Conservation (phyloP, 371 early-diverging fungal species). For the Mortierella sp. region DNA sequence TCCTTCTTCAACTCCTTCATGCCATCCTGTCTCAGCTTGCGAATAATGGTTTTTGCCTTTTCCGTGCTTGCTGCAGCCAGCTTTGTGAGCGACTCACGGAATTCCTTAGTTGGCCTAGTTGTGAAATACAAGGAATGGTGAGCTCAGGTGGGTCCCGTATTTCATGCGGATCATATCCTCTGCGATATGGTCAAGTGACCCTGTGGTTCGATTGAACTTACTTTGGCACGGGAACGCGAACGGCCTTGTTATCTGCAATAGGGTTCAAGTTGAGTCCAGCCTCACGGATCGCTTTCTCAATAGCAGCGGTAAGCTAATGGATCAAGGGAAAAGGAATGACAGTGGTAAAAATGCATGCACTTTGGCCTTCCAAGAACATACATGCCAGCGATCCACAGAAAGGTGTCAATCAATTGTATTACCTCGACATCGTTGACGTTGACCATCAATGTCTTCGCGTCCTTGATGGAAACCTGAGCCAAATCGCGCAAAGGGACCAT, state of each 20-base stretch:
- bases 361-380: not conserved
- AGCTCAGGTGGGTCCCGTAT: not conserved
- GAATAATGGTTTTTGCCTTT: constrained; percentile 75
- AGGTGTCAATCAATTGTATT: constrained; percentile 15
- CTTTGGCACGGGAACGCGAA: constrained; percentile 92
- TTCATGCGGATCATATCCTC: not conserved
- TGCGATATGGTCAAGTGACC: not conserved
- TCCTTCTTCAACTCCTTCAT: constrained; percentile 84
- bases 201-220: constrained; percentile 47
- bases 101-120: constrained; percentile 81
- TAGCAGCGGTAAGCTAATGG: constrained; percentile 70
- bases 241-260: constrained; percentile 73
- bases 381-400: not conserved
- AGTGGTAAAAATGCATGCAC: not conserved
- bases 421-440: constrained; percentile 85
- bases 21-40: constrained; percentile 78
- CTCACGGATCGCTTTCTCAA: constrained; percentile 88
- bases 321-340: not conserved
- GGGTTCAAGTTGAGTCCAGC: constrained; percentile 90
- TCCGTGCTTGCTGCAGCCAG: constrained; percentile 77
- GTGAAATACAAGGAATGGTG: constrained; percentile 3
- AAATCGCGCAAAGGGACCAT: constrained; percentile 75
- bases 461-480: constrained; percentile 89
- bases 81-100: constrained; percentile 82
- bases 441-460: constrained; percentile 89